Percentiles rank a stretch among this genome's conserved stretches.
phyloP scores from a whole-genome alignment of 2,329 filamentous ascomycete genomes.

The Penicillium nordicum region DNA sequence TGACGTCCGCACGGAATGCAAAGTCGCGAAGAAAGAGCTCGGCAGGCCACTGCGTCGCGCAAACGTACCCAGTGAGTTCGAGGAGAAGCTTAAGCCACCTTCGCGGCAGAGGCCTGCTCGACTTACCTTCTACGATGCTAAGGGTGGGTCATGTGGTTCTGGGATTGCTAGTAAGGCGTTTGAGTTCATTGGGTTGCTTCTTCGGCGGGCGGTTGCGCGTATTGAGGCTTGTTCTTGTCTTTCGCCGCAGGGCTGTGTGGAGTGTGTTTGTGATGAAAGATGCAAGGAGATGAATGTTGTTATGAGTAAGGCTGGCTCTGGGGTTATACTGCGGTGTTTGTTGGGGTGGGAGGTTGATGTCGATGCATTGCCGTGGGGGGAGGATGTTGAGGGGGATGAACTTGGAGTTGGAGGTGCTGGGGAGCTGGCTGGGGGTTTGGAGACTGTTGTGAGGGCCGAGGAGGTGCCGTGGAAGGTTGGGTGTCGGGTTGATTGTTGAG shows the following conservation, averaged over 20 bases:
- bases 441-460: slow-evolving; percentile 74
- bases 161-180: slow-evolving; percentile 92
- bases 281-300: slow-evolving; percentile 87
- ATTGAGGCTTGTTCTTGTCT: slow-evolving; percentile 73
- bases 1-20: slow-evolving; percentile 93
- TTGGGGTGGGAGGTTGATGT: slow-evolving; percentile 75
- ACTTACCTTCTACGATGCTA: slow-evolving; percentile 91
- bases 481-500: slow-evolving; percentile 9
- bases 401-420: slow-evolving; percentile 52
- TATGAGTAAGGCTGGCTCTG: slow-evolving; percentile 86
- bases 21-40: slow-evolving; percentile 83
- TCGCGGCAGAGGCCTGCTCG: slow-evolving; percentile 77
- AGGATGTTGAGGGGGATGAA: slow-evolving; percentile 71
- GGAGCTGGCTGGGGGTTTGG: slow-evolving; percentile 65
- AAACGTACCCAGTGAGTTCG: slow-evolving; percentile 19
- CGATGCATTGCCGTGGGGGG: slow-evolving; percentile 80
- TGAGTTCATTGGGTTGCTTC: slow-evolving; percentile 78
- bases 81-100: slow-evolving; percentile 30
- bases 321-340: slow-evolving; percentile 74
- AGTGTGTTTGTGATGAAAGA: slow-evolving; percentile 80
- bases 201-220: slow-evolving; percentile 70
- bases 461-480: slow-evolving; percentile 52
- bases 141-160: slow-evolving; percentile 76
- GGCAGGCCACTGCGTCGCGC: slow-evolving; percentile 51
- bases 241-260: slow-evolving; percentile 68